A percentile compares a stretch with the other conserved stretches of the same genome.
These are phyloP conservation scores for Phytophthora pistaciae DNA, from an alignment of 352 stramenopile genomes.

Conservation along the genomic window DNA sequence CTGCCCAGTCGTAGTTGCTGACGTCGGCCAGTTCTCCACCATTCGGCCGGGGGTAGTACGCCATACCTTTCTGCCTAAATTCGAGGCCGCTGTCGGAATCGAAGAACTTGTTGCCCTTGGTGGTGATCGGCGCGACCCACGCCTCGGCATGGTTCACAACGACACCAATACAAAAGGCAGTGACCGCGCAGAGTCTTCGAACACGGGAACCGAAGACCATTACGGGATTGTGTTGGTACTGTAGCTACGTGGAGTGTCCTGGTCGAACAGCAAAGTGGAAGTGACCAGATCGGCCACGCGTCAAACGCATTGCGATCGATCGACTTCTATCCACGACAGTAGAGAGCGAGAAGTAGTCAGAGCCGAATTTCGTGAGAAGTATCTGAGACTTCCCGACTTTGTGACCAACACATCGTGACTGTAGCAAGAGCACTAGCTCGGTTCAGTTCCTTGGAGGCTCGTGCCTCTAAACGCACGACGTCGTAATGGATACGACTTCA, in stretches of 20 bases:
- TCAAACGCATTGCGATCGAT: neutral
- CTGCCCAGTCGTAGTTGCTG: constrained; percentile 74
- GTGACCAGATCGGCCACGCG: neutral
- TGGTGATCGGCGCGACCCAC: constrained; percentile 40
- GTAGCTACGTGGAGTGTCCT: neutral
- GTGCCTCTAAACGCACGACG: neutral
- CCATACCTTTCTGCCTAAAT: constrained; percentile 78
- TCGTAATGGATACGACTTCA: too few species aligned
- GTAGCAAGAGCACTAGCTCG: neutral
- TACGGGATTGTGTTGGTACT: neutral
- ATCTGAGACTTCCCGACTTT: neutral
- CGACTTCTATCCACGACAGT: neutral
- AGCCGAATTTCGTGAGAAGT: neutral
- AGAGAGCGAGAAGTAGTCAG: neutral
- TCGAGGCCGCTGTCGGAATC: constrained; percentile 67
- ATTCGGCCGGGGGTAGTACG: constrained; percentile 80
- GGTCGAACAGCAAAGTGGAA: neutral
- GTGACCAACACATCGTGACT: neutral
- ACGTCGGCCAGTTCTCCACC: constrained; percentile 55
- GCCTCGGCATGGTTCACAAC: neutral
- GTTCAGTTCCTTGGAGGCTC: neutral
- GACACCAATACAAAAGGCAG: constrained; percentile 10
- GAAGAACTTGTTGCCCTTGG: constrained; percentile 91
- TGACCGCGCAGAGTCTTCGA: constrained; percentile 22
- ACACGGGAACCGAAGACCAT: constrained; percentile 27